phyloP scores from a whole-genome alignment of 257 asterid genomes.

The Scutellaria minor region DNA sequence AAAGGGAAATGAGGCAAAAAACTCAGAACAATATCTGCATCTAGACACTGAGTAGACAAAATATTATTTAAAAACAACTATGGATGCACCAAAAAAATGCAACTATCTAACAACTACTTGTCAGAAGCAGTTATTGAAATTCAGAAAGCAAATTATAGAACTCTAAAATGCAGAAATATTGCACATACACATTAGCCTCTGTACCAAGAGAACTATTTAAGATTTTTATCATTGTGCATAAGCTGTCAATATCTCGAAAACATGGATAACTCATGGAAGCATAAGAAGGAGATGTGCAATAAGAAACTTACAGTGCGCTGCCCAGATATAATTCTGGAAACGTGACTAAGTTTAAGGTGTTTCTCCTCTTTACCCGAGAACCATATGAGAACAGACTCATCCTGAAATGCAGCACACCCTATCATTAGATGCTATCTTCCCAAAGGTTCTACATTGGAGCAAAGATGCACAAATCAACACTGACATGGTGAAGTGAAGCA shows the following conservation, averaged over 20 bases:
- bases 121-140: conserved; percentile 2
- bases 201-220: neutral
- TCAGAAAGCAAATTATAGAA: conserved; percentile 21
- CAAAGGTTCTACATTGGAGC: conserved; percentile 23
- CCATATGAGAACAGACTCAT: conserved; percentile 96
- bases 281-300: conserved; percentile 18
- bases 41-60: conserved; percentile 15
- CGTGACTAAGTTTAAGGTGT: conserved; percentile 88
- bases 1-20: neutral
- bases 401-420: conserved; percentile 58
- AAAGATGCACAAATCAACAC: conserved; percentile 20
- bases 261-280: conserved; percentile 25
- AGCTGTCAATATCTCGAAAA: conserved; percentile 2
- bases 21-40: conserved; percentile 8
- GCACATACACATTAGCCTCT: conserved; percentile 6
- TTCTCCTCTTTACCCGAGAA: conserved; percentile 99
- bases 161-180: conserved; percentile 11
- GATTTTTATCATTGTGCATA: conserved; percentile 21
- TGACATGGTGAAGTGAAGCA: conserved; percentile 22
- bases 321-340: conserved; percentile 94
- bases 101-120: conserved; percentile 11
- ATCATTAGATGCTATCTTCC: conserved; percentile 27
- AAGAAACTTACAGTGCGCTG: conserved; percentile 91
- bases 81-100: conserved; percentile 8
- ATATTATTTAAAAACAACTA: neutral